Conservation (phyloP, 1,284 basidiomycete genomes). For the Ustilago lituana region DNA sequence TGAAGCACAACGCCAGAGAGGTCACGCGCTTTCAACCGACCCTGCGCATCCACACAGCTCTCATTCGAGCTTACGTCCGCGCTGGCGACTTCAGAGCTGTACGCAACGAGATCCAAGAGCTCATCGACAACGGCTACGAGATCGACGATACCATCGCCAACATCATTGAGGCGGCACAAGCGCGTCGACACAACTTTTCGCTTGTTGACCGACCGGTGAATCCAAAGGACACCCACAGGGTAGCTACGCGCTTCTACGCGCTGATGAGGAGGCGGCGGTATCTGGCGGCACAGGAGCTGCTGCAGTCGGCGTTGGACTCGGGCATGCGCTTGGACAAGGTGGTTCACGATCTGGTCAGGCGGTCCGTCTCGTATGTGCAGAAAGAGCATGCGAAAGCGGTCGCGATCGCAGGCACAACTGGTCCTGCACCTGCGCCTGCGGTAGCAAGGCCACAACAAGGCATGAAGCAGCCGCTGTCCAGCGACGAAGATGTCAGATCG, state of each 20-base stretch:
- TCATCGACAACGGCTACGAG: slow-evolving; percentile 22
- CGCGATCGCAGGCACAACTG: neutral
- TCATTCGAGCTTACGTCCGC: slow-evolving; percentile 40
- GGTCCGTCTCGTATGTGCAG: slow-evolving; percentile 17
- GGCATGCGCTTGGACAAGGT: slow-evolving; percentile 31
- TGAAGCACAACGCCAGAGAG: slow-evolving; percentile 37
- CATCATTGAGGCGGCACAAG: slow-evolving; percentile 43
- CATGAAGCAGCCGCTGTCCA: neutral
- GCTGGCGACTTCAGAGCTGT: slow-evolving; percentile 16
- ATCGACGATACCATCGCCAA: slow-evolving; percentile 36
- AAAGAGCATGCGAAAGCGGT: slow-evolving; percentile 10
- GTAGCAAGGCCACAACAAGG: neutral
- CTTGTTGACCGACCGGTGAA: slow-evolving; percentile 22
- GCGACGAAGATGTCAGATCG: neutral
- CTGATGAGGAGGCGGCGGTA: slow-evolving; percentile 25
- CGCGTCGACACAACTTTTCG: slow-evolving; percentile 7
- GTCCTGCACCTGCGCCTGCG: neutral
- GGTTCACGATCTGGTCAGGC: slow-evolving; percentile 18
- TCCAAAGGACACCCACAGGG: slow-evolving; percentile 12
- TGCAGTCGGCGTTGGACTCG: slow-evolving; percentile 24
- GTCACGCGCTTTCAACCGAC: slow-evolving; percentile 24
- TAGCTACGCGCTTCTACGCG: slow-evolving; percentile 34
- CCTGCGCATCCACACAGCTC: slow-evolving; percentile 41
- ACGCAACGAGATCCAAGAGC: slow-evolving; percentile 28
- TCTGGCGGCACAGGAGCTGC: slow-evolving; percentile 38